These are phyloP conservation scores for Entophlyctis helioformis DNA, from an alignment of 192 early-diverging fungal genomes.

Conservation along the genomic window DNA sequence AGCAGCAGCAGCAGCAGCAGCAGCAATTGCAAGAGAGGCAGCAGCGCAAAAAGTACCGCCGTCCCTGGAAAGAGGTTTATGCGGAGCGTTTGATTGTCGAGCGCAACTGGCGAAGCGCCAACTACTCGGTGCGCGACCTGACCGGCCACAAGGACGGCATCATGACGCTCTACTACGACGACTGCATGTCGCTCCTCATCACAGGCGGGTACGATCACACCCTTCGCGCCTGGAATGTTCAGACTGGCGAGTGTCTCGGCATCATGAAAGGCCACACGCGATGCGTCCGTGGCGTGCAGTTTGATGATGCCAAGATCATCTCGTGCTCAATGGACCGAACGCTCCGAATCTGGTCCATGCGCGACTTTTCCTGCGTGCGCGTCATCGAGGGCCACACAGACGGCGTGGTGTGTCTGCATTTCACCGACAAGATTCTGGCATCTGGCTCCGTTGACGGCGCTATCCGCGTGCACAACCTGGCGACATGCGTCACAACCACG, in stretches of 20 bases:
- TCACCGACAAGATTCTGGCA: conserved; percentile 63
- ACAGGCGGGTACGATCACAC: conserved; percentile 82
- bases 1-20: background rate
- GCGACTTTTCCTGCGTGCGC: conserved; percentile 76
- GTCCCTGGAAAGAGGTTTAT: conserved; percentile 93
- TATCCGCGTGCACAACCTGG: conserved; percentile 80
- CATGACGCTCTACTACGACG: conserved; percentile 81
- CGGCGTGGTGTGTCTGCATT: conserved; percentile 77
- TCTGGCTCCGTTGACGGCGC: conserved; percentile 72
- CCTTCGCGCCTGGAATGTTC: conserved; percentile 76
- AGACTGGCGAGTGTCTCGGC: conserved; percentile 68
- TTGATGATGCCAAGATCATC: conserved; percentile 88
- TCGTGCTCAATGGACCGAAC: conserved; percentile 89
- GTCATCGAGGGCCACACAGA: conserved; percentile 64
- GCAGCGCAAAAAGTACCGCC: conserved; percentile 9
- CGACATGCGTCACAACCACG: conserved; percentile 49
- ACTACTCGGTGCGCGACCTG: conserved; percentile 50
- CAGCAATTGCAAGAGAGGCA: background rate
- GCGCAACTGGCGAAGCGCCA: conserved; percentile 85
- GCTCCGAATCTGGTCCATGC: conserved; percentile 82
- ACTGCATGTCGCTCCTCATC: conserved; percentile 54
- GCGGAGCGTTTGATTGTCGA: conserved; percentile 83
- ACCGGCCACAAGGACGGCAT: conserved; percentile 82
- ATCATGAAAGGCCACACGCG: conserved; percentile 74
- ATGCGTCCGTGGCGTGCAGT: conserved; percentile 79